Conservation (phyloP, 2,329 filamentous ascomycete species). For the Stagonosporopsis vannaccii region DNA sequence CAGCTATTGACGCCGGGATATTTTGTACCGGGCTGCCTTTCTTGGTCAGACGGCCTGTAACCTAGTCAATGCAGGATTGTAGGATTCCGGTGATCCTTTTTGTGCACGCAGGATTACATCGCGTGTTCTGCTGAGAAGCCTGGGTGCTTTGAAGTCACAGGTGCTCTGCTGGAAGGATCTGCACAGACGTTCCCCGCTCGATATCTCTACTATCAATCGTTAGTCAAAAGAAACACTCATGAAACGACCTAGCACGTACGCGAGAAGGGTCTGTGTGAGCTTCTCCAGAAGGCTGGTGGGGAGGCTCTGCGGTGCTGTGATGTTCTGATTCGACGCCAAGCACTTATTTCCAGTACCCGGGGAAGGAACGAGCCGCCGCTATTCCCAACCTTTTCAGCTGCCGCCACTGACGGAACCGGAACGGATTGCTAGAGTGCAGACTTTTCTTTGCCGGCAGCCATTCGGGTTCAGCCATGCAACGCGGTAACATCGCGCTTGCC, state of each 20-base stretch:
- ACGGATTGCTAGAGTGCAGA: conserved; percentile 32
- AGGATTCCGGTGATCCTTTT: neutral
- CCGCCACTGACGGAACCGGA: conserved; percentile 27
- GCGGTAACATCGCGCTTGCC: conserved; percentile 21
- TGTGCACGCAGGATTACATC: neutral
- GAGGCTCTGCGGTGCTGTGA: conserved; percentile 1
- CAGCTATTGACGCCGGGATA: neutral
- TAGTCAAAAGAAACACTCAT: conserved; percentile 25
- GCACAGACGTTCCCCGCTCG: neutral
- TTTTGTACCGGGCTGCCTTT: neutral
- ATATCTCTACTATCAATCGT: conserved; percentile 21
- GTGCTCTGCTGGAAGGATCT: neutral
- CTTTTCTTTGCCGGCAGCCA: conserved; percentile 29
- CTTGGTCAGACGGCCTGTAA: neutral
- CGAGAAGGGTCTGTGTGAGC: conserved; percentile 22
- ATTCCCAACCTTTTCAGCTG: conserved; percentile 19
- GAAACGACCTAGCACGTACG: conserved; percentile 19
- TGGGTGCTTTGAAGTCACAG: neutral
- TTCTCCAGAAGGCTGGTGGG: conserved; percentile 2
- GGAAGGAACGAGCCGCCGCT: conserved; percentile 36
- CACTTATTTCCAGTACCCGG: conserved; percentile 24
- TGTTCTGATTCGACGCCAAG: conserved; percentile 22
- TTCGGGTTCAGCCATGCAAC: conserved; percentile 17
- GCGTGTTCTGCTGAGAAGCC: neutral
- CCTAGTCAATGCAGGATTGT: neutral